Conservation (phyloP, 495 filamentous ascomycete genomes). For the Thozetella sp. region DNA sequence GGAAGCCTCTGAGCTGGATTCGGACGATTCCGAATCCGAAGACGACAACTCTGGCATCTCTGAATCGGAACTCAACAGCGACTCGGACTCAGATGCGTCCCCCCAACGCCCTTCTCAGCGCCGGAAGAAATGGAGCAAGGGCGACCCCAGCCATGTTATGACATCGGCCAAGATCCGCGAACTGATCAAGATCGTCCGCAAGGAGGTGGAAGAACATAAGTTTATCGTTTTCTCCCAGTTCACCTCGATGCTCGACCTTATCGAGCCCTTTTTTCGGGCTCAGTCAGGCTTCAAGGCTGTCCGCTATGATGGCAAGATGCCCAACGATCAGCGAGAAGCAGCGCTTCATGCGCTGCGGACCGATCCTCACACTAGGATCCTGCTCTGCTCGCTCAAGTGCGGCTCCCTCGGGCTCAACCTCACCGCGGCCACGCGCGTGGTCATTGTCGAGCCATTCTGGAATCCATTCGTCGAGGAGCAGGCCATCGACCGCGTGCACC, state of each 20-base stretch:
- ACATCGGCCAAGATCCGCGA: slow-evolving; percentile 90
- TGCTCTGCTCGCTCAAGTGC: slow-evolving; percentile 92
- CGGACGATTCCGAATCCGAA: slow-evolving; percentile 13
- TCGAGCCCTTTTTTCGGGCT: slow-evolving; percentile 84
- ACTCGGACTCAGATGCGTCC: slow-evolving; percentile 43
- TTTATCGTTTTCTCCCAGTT: slow-evolving; percentile 98
- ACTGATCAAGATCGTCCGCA: slow-evolving; percentile 76
- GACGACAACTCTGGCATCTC: slow-evolving; percentile 23
- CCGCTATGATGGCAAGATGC: slow-evolving; percentile 95
- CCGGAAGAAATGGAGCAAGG: slow-evolving; percentile 17
- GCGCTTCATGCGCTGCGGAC: slow-evolving; percentile 71
- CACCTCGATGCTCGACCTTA: slow-evolving; percentile 92
- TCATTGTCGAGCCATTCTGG: slow-evolving; percentile 98
- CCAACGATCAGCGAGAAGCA: slow-evolving; percentile 89
- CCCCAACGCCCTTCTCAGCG: slow-evolving; percentile 6
- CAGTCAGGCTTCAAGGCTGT: slow-evolving; percentile 71
- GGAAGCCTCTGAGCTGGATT: slow-evolving; percentile 11
- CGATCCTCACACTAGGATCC: slow-evolving; percentile 69
- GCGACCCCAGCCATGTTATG: slow-evolving; percentile 43
- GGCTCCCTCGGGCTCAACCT: slow-evolving; percentile 92
- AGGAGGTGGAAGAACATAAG: slow-evolving; percentile 78
- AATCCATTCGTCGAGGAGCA: slow-evolving; percentile 98
- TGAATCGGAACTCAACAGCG: slow-evolving; percentile 36
- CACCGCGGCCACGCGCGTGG: slow-evolving; percentile 88
- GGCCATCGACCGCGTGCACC: slow-evolving; percentile 96